Conservation (phyloP, 495 filamentous ascomycete species). For the Bathelium albidoporum region DNA sequence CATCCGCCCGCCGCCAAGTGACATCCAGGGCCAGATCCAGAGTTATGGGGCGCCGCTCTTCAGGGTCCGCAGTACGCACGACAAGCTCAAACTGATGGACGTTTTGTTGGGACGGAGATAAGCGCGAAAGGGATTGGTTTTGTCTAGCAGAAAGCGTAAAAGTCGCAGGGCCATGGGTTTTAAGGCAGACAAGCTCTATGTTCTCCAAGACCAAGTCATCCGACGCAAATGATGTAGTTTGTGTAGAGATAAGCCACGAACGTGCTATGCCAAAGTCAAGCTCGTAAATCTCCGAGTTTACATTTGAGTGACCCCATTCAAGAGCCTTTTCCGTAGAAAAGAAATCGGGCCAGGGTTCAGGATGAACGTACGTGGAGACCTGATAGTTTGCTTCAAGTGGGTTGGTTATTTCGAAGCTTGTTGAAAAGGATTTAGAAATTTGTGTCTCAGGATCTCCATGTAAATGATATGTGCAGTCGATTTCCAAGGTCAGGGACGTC, state of each 20-base stretch:
- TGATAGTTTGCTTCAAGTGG: constrained; percentile 88
- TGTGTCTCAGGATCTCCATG: constrained; percentile 74
- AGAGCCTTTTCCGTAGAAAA: constrained; percentile 42
- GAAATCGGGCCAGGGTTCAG: constrained; percentile 73
- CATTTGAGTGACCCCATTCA: constrained; percentile 16
- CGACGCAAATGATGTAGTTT: constrained; percentile 62
- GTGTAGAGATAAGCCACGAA: constrained; percentile 65
- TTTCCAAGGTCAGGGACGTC: constrained; percentile 55
- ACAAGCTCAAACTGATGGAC: constrained; percentile 39
- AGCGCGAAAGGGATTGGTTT: not conserved
- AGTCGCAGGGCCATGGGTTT: not conserved
- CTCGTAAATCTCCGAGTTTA: not conserved
- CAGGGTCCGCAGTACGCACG: constrained; percentile 61
- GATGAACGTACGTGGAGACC: constrained; percentile 64
- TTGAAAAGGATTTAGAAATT: constrained; percentile 57
- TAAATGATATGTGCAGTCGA: constrained; percentile 67
- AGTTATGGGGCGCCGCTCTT: constrained; percentile 62
- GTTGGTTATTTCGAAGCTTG: constrained; percentile 59
- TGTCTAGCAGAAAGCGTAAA: not conserved
- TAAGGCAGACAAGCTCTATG: constrained; percentile 21
- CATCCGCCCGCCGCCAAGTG: constrained; percentile 54
- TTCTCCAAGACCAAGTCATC: constrained; percentile 59
- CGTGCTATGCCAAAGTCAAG: constrained; percentile 54
- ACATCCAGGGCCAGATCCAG: constrained; percentile 69
- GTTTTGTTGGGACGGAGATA: not conserved